phyloP scores from a whole-genome alignment of 331 rosid genomes.

The Cydonia oblonga region DNA sequence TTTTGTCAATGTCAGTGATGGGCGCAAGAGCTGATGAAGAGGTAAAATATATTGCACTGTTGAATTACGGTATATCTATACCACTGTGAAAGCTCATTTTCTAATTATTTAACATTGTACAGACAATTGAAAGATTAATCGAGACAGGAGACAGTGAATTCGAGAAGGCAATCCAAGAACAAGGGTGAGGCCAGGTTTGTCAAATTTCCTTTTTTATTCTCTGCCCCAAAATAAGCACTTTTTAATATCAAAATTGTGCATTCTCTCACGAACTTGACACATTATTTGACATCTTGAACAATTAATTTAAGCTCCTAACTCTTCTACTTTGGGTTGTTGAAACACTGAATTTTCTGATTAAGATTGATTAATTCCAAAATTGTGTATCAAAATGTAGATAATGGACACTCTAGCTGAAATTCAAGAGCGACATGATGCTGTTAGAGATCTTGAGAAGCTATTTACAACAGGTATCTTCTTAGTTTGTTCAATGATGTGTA shows the following conservation, averaged over 20 bases:
- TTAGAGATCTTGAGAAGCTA: conserved; percentile 86
- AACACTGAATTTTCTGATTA: background rate
- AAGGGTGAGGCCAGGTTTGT: conserved; percentile 88
- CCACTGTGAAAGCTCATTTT: conserved; percentile 6
- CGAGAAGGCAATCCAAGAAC: conserved; percentile 94
- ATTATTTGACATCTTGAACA: background rate
- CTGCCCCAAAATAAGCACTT: background rate
- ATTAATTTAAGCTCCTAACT: background rate
- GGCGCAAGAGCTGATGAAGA: conserved; percentile 84
- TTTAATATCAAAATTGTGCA: background rate
- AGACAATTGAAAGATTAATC: conserved; percentile 92
- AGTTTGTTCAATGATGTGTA: background rate
- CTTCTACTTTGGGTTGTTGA: background rate
- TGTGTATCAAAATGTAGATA: conserved; percentile 33
- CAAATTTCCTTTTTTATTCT: background rate
- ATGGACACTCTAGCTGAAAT: conserved; percentile 87
- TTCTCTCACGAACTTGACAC: background rate
- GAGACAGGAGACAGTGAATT: conserved; percentile 96
- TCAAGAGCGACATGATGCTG: conserved; percentile 94
- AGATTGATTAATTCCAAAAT: background rate
- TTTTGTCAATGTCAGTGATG: conserved; percentile 52
- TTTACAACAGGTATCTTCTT: conserved; percentile 60
- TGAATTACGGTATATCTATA: background rate
- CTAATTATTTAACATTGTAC: conserved; percentile 34
- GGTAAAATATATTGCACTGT: conserved; percentile 29